Evolutionary conservation across 805 yeast species (phyloP).

Genomic region (Myxozyma lipomycoides): DNA sequence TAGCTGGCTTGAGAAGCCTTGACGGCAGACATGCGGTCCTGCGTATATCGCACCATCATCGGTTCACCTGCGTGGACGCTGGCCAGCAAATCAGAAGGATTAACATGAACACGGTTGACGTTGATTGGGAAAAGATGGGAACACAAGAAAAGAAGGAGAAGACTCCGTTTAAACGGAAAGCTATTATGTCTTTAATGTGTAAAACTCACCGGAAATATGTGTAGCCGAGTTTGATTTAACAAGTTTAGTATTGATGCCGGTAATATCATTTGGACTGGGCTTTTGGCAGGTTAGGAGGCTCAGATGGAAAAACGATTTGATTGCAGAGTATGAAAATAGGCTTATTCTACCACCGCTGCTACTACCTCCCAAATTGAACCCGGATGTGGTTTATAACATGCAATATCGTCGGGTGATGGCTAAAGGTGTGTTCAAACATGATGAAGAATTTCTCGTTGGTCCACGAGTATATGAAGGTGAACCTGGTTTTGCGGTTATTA

Average conservation of each 20-base stretch:
- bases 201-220: not conserved
- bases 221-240: slow-evolving; percentile 26
- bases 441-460: slow-evolving; percentile 86
- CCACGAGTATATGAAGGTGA: slow-evolving; percentile 72
- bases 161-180: slow-evolving; percentile 18
- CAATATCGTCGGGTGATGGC: slow-evolving; percentile 78
- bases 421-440: slow-evolving; percentile 75
- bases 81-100: not conserved
- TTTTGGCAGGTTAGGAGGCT: slow-evolving; percentile 88
- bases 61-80: too few species aligned
- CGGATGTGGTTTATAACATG: slow-evolving; percentile 63
- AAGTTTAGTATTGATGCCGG: slow-evolving; percentile 65
- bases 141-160: slow-evolving; percentile 36
- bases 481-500: slow-evolving; percentile 73
- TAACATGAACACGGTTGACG: slow-evolving; percentile 50
- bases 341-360: slow-evolving; percentile 68
- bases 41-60: too few species aligned
- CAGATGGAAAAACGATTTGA: slow-evolving; percentile 80
- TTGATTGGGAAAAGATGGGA: slow-evolving; percentile 81
- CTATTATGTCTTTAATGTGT: slow-evolving; percentile 16
- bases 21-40: too few species aligned
- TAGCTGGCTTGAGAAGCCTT: too few species aligned
- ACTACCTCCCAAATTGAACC: slow-evolving; percentile 51
- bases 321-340: slow-evolving; percentile 78
- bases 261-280: slow-evolving; percentile 79